Evolutionary conservation across 1,139 yeast genomes (phyloP).

Genomic region (Lodderomyces metapsilosis): DNA sequence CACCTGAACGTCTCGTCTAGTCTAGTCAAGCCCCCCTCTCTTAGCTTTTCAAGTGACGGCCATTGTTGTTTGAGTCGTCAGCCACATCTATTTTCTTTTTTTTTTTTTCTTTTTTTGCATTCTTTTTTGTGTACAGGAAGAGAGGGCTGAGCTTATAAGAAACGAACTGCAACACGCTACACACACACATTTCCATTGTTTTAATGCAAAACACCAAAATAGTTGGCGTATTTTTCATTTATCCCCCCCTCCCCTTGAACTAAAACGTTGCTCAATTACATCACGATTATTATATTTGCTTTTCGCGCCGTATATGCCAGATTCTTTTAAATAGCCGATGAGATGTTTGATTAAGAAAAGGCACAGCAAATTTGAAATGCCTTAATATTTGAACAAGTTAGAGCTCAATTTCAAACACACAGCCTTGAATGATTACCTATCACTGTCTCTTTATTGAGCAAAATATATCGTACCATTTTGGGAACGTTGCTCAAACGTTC

Average conservation of each 20-base stretch:
- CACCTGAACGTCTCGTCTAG: background rate
- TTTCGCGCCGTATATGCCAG: conserved; percentile 2
- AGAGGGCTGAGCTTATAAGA: too few relatives aligned
- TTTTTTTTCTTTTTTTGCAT: too few relatives aligned
- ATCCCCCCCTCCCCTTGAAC: background rate
- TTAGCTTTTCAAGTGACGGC: too few relatives aligned
- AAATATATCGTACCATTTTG: background rate
- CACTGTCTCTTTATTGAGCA: background rate
- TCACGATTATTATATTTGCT: background rate
- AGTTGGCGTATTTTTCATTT: background rate
- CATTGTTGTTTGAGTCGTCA: too few relatives aligned
- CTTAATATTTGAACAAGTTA: background rate
- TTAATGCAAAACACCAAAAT: too few relatives aligned
- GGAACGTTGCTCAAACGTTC: background rate
- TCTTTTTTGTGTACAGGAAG: too few relatives aligned
- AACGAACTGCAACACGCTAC: too few relatives aligned
- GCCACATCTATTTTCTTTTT: too few relatives aligned
- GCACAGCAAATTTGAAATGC: background rate
- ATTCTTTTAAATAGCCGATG: background rate
- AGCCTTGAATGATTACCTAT: background rate
- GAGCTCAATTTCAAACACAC: too few relatives aligned
- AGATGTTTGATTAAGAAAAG: background rate
- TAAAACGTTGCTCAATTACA: background rate
- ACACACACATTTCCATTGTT: too few relatives aligned
- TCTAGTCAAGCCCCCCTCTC: background rate